Percentiles rank a stretch among this genome's conserved stretches.
These are phyloP conservation scores for Eutypella sp. DNA, from an alignment of 2,329 filamentous ascomycete genomes.

Conservation along the genomic window DNA sequence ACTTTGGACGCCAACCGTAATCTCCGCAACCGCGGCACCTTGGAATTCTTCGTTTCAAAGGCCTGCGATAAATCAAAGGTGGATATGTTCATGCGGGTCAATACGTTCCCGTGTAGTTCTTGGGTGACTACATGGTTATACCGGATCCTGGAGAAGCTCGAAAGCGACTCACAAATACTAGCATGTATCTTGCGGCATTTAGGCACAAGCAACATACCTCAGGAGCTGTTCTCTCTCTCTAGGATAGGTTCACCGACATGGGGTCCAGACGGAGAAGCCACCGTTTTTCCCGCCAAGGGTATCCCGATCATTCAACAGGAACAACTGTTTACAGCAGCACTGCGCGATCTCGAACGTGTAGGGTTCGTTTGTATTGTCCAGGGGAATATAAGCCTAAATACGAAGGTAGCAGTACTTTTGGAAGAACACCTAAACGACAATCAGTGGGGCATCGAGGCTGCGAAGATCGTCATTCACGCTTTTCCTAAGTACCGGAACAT, in stretches of 20 bases:
- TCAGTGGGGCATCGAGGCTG: not conserved
- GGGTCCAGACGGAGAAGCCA: constrained; percentile 2
- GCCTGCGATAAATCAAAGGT: constrained; percentile 2
- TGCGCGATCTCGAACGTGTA: not conserved
- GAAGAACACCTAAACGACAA: not conserved
- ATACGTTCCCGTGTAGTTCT: constrained; percentile 4
- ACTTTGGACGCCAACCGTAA: constrained; percentile 7
- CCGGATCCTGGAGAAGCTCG: constrained; percentile 2
- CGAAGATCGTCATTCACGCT: not conserved
- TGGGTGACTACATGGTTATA: constrained; percentile 2
- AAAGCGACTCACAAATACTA: constrained; percentile 1
- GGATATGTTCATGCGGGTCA: constrained; percentile 1
- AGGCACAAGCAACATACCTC: constrained; percentile 1
- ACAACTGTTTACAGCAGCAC: not conserved
- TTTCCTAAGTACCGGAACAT: not conserved
- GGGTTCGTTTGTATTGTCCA: not conserved
- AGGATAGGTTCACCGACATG: constrained; percentile 3
- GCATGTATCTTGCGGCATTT: constrained; percentile 4
- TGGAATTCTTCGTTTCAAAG: constrained; percentile 5
- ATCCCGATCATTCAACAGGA: not conserved
- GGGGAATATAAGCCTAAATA: not conserved
- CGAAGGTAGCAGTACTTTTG: not conserved
- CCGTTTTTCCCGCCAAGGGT: not conserved
- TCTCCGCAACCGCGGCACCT: constrained; percentile 2
- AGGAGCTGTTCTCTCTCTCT: not conserved